phyloP scores from a whole-genome alignment of 2,329 filamentous ascomycete species.

The Fusarium sp. region DNA sequence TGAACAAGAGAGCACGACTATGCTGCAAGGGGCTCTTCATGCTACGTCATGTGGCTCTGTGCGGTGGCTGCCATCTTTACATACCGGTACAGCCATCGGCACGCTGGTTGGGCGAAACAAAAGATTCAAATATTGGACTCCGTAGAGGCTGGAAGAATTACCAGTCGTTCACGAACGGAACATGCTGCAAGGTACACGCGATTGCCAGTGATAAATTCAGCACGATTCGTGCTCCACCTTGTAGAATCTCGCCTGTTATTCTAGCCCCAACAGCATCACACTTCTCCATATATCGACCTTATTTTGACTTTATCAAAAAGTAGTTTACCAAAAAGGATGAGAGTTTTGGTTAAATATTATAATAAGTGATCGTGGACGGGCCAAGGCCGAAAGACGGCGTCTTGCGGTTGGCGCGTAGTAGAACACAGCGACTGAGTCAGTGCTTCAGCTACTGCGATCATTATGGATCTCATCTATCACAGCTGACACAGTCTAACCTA shows the following conservation, averaged over 20 bases:
- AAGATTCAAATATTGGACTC: neutral
- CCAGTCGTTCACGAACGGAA: neutral
- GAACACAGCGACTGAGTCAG: slow-evolving; percentile 4
- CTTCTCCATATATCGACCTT: neutral
- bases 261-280: neutral
- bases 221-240: neutral
- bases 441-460: neutral
- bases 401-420: neutral
- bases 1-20: neutral
- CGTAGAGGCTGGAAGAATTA: neutral
- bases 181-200: neutral
- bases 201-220: neutral
- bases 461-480: neutral
- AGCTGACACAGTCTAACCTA: neutral
- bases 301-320: neutral
- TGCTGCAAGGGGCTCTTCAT: neutral
- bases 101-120: neutral
- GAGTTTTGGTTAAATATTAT: neutral
- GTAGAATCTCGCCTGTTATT: neutral
- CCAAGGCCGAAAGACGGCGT: neutral
- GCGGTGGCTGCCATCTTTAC: neutral
- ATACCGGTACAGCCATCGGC: neutral
- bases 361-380: neutral
- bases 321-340: neutral
- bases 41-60: neutral